A percentile compares a stretch with the other conserved stretches of the same genome.
Evolutionary conservation across 768 basidiomycete genomes (phyloP).

Genomic region (Boletus rubroflammeus): DNA sequence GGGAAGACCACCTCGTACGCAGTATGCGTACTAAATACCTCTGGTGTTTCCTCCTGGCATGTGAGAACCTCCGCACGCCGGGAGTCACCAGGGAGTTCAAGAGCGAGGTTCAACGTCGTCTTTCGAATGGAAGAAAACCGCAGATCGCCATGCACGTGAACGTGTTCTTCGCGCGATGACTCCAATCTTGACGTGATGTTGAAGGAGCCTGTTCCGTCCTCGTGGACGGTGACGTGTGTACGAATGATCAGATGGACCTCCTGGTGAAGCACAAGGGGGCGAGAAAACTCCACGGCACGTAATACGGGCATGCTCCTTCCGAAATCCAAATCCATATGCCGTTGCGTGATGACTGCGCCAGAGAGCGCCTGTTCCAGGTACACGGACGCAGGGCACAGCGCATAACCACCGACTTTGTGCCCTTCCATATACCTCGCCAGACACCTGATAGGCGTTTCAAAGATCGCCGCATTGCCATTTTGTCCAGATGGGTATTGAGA

Average conservation of each 20-base stretch:
- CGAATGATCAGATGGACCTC: constrained; percentile 33
- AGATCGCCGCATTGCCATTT: constrained; percentile 40
- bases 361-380: constrained; percentile 56
- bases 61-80: constrained; percentile 34
- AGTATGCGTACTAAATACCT: constrained; percentile 53
- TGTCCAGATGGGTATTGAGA: constrained; percentile 38
- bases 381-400: constrained; percentile 65
- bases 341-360: constrained; percentile 38
- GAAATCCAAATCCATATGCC: constrained; percentile 31
- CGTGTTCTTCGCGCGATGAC: constrained; percentile 30
- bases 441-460: constrained; percentile 48
- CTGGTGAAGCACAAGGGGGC: constrained; percentile 49
- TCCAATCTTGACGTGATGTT: constrained; percentile 41
- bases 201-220: constrained; percentile 41
- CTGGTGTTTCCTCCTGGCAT: constrained; percentile 25
- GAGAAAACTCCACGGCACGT: constrained; percentile 44
- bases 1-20: constrained; percentile 67
- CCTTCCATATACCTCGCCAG: constrained; percentile 48
- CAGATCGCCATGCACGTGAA: constrained; percentile 48
- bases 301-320: constrained; percentile 38
- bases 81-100: constrained; percentile 33
- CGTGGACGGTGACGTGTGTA: constrained; percentile 37
- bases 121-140: constrained; percentile 32
- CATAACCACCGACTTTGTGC: constrained; percentile 52
- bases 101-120: constrained; percentile 37